Evolutionary conservation across 1,284 basidiomycete species (phyloP).

Genomic region (Trametes polyzona): DNA sequence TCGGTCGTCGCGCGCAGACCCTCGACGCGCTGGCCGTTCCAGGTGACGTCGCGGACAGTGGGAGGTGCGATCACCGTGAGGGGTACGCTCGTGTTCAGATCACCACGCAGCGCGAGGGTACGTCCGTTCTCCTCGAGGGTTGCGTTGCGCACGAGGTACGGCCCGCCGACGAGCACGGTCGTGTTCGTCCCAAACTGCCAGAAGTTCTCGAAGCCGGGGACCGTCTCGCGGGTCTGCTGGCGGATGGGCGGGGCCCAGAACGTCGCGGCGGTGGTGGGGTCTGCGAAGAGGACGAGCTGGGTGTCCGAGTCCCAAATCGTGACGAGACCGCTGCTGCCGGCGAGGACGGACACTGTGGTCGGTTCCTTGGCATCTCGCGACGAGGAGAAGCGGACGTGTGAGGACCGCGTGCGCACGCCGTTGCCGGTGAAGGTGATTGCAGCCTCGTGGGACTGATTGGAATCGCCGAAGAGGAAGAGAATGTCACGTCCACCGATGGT

Average conservation of each 20-base stretch:
- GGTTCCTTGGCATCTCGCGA: neutral
- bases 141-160: constrained; percentile 59
- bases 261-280: constrained; percentile 62
- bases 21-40: constrained; percentile 66
- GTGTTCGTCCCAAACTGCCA: constrained; percentile 58
- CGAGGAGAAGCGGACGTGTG: constrained; percentile 24
- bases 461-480: constrained; percentile 68
- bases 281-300: constrained; percentile 69
- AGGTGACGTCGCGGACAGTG: constrained; percentile 56
- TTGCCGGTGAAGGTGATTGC: constrained; percentile 52
- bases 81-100: constrained; percentile 47
- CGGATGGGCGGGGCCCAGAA: constrained; percentile 57
- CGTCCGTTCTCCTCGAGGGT: constrained; percentile 38
- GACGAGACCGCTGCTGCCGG: constrained; percentile 60
- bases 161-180: constrained; percentile 55
- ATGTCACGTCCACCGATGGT: constrained; percentile 68
- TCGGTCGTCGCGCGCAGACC: constrained; percentile 16
- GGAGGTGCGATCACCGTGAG: constrained; percentile 57
- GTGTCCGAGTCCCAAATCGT: constrained; percentile 67
- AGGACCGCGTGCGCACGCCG: constrained; percentile 39
- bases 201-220: constrained; percentile 43
- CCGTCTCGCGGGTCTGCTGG: constrained; percentile 19
- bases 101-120: constrained; percentile 49
- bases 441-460: constrained; percentile 62
- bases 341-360: constrained; percentile 53